Conservation (phyloP, 208 protist genomes). For the Trypanosoma conorhini region DNA sequence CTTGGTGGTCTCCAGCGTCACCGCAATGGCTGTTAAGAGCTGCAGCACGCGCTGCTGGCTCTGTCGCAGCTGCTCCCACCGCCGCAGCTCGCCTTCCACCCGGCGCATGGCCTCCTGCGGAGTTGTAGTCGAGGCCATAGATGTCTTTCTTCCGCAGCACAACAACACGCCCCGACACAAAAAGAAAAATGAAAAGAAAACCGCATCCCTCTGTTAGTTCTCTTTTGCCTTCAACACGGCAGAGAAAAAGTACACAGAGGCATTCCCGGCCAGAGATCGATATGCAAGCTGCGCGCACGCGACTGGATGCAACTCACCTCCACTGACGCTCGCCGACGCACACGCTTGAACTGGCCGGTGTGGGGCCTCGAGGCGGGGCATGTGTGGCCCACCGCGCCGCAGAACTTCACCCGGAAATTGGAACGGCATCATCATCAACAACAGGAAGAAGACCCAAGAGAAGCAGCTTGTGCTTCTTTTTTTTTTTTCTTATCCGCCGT, state of each 20-base stretch:
- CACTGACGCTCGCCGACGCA: no score
- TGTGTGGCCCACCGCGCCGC: no score
- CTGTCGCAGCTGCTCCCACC: conserved; percentile 8
- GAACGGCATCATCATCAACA: no score
- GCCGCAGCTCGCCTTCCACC: conserved; percentile 5
- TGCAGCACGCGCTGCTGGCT: conserved; percentile 1
- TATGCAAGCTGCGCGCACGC: no score
- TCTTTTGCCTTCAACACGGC: background rate
- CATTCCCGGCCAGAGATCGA: no score
- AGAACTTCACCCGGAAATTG: no score
- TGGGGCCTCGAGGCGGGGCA: no score
- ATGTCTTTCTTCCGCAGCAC: background rate
- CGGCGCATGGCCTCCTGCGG: conserved; percentile 9
- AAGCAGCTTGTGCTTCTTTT: no score
- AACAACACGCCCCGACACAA: background rate
- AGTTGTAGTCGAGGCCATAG: background rate
- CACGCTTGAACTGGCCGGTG: no score
- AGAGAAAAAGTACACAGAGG: background rate
- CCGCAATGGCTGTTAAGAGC: conserved; percentile 13
- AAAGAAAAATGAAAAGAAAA: background rate
- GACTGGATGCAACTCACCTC: no score
- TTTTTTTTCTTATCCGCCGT: no score
- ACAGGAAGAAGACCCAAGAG: no score
- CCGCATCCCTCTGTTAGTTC: background rate
- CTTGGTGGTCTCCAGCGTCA: conserved; percentile 23